Conservation (phyloP, 352 stramenopile genomes). For the Pseudoperonospora humuli region DNA sequence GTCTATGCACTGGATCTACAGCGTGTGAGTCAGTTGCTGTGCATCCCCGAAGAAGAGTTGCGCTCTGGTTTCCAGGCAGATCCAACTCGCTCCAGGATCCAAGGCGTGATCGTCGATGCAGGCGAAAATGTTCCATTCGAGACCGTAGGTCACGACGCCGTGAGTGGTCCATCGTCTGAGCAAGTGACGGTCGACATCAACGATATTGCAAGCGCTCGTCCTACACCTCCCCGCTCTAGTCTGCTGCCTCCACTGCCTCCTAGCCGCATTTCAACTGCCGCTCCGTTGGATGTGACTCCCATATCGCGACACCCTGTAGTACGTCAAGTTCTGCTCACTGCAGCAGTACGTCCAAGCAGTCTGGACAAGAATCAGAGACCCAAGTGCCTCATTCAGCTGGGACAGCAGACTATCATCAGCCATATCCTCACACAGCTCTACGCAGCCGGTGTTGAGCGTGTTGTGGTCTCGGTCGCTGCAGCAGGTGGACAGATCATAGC, state of each 20-base stretch:
- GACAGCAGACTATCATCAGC: constrained; percentile 63
- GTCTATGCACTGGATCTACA: constrained; percentile 52
- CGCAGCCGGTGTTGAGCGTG: constrained; percentile 58
- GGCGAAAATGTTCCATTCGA: constrained; percentile 71
- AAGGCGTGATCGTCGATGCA: constrained; percentile 69
- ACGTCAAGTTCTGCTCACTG: constrained; percentile 61
- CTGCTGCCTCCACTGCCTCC: constrained; percentile 14
- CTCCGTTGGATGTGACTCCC: constrained; percentile 14
- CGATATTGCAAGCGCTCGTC: background rate
- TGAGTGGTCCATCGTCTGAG: constrained; percentile 1
- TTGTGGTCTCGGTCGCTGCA: constrained; percentile 74
- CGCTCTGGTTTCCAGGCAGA: constrained; percentile 48
- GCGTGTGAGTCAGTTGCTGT: constrained; percentile 40
- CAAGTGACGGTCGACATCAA: constrained; percentile 12
- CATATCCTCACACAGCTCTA: constrained; percentile 78
- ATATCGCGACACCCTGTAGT: constrained; percentile 14
- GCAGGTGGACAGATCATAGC: constrained; percentile 47
- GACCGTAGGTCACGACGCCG: constrained; percentile 38
- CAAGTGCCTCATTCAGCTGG: constrained; percentile 71
- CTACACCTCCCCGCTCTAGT: constrained; percentile 4
- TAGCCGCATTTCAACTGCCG: constrained; percentile 11
- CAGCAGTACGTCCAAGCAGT: constrained; percentile 39
- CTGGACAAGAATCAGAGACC: constrained; percentile 49
- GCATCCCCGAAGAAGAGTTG: constrained; percentile 43
- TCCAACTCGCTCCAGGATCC: constrained; percentile 56